These are phyloP conservation scores for Barnettozyma sp. DNA, from an alignment of 805 yeast genomes.

Conservation along the genomic window DNA sequence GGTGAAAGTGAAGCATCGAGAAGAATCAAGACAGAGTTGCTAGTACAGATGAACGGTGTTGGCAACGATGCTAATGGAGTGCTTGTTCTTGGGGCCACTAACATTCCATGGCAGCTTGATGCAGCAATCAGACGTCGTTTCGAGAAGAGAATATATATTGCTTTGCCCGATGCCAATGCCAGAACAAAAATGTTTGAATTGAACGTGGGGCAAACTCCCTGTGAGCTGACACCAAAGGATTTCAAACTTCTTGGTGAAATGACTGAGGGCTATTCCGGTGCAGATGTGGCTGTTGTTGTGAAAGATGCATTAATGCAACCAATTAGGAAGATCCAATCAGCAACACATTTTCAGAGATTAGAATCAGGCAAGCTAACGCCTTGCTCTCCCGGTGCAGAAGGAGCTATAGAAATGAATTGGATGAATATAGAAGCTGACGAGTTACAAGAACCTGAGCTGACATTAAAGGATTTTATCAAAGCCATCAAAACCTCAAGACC, in stretches of 20 bases:
- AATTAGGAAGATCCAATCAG: constrained; percentile 87
- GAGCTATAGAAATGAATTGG: constrained; percentile 89
- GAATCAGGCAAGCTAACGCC: constrained; percentile 61
- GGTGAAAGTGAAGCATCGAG: constrained; percentile 96
- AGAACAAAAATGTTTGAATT: constrained; percentile 90
- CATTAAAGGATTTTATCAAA: constrained; percentile 86
- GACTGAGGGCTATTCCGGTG: constrained; percentile 98
- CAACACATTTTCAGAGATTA: constrained; percentile 82
- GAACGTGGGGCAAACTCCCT: constrained; percentile 86
- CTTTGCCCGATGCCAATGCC: constrained; percentile 91
- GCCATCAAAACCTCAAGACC: constrained; percentile 90
- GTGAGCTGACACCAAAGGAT: constrained; percentile 67
- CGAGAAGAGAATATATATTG: constrained; percentile 89
- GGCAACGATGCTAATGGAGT: constrained; percentile 94
- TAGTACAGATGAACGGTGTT: constrained; percentile 98
- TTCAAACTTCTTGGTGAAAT: constrained; percentile 74
- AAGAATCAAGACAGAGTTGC: constrained; percentile 89
- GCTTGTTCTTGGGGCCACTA: constrained; percentile 92
- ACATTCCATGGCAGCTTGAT: constrained; percentile 98
- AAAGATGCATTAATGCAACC: constrained; percentile 98
- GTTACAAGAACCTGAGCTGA: constrained; percentile 80
- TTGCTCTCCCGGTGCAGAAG: constrained; percentile 93
- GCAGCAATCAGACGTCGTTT: constrained; percentile 96
- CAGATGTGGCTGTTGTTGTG: constrained; percentile 93
- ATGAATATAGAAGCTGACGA: constrained; percentile 85